Conservation (phyloP, 1,284 basidiomycete genomes). For the Apiotrichum domesticum region DNA sequence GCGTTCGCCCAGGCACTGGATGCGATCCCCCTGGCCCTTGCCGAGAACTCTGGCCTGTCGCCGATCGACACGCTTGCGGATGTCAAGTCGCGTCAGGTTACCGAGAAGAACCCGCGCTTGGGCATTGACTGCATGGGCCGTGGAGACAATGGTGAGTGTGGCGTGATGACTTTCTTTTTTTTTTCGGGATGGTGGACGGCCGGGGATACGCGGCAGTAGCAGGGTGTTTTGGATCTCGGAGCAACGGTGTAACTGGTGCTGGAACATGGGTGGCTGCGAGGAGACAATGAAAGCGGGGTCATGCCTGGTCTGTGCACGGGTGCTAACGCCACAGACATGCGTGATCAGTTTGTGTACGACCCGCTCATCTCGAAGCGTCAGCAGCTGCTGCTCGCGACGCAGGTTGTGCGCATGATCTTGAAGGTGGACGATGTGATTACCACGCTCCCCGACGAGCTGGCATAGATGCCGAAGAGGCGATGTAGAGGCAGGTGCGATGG, state of each 20-base stretch:
- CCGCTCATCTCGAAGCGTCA: slow-evolving; percentile 96
- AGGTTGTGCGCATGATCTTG: slow-evolving; percentile 56
- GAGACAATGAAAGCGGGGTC: neutral
- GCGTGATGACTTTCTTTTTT: neutral
- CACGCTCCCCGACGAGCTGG: slow-evolving; percentile 8
- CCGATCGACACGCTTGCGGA: slow-evolving; percentile 95
- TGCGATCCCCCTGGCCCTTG: slow-evolving; percentile 85
- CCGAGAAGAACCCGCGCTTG: slow-evolving; percentile 72
- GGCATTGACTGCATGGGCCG: slow-evolving; percentile 89
- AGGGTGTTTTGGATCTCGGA: neutral
- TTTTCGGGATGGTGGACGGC: neutral
- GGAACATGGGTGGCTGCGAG: neutral
- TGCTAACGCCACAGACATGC: slow-evolving; percentile 68
- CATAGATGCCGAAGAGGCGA: neutral
- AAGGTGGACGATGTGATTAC: slow-evolving; percentile 45
- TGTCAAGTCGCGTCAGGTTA: slow-evolving; percentile 89
- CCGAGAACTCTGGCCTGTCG: slow-evolving; percentile 93
- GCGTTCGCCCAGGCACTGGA: slow-evolving; percentile 93
- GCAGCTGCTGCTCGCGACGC: slow-evolving; percentile 94
- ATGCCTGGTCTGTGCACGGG: neutral
- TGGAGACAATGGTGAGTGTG: slow-evolving; percentile 69
- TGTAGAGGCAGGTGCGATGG: too few species aligned
- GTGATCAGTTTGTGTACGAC: slow-evolving; percentile 93
- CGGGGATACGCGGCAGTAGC: slow-evolving; percentile 2
- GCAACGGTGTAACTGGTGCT: neutral